Evolutionary conservation across 768 basidiomycete species (phyloP), one percentile per base, ranked within the genome.

Genomic region (Hemileccinum rubropunctum): DNA sequence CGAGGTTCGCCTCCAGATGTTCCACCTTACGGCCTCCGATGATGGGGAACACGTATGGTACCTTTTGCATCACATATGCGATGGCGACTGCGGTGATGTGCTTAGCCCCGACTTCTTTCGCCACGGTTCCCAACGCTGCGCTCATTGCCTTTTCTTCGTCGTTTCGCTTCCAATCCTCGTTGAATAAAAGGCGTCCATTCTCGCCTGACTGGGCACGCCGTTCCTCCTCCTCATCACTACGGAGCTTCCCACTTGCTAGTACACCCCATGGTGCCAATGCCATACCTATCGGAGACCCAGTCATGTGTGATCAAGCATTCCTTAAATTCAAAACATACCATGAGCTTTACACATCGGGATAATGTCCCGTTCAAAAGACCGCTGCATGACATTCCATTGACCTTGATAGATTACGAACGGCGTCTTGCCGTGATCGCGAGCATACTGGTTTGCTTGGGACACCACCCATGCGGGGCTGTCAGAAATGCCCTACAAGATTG

Each of bases 331-430:
- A 27, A 32, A 34, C 52, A 4, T 51, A 57, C 65, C 64, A 13
- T 67, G 48, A 10, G 63, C 52, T 13, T 54, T 60, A 15, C 59
- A 61, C 66, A 70, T 70, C 0, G 66, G 69, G 42, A 77, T 63
- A 50, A 77, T 71, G 10, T 78, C 75, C 6, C 74, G 67, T 54
- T 78, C 77, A 41, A 78, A 63, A 33, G 74, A 70, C 27, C 76
- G 64, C 3, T 64, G 36, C 39, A 71, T 15, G 6, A 36, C 35
- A 7, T 36, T 36, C 35, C 35, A 36, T 36, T 36, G 9, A 36
- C 35, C 35, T n/a, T 36, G 35, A 36, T 36, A 36, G 35, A 36
- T 17, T 6, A 36, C 35, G 17, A 36, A 36, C 8, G 35, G 35
- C 6, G 35, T 36, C n/a, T 36, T 36, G 35, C 35, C 35, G 17